Evolutionary conservation across 305 asterid species (phyloP).

Genomic region (Fraxinus platypoda): DNA sequence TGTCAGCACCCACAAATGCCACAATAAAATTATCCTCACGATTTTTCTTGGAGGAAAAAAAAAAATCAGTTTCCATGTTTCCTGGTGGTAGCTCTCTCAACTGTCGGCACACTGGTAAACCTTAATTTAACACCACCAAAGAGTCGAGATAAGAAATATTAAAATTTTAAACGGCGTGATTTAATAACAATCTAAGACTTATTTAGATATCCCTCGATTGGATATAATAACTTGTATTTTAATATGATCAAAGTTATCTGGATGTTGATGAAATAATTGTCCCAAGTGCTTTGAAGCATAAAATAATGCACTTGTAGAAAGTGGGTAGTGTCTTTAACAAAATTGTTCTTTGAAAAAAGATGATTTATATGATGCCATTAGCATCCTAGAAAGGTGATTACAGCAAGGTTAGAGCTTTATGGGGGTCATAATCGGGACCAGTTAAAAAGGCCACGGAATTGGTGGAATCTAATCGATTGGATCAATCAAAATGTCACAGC

Average conservation of each 20-base stretch:
- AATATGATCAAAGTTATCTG: constrained; percentile 6
- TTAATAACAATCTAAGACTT: neutral
- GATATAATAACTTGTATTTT: neutral
- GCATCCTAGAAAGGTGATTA: constrained; percentile 24
- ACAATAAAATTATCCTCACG: neutral
- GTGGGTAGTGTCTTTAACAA: constrained; percentile 29
- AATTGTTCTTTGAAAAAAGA: constrained; percentile 9
- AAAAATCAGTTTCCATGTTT: neutral
- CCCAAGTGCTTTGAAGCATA: constrained; percentile 25
- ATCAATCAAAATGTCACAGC: constrained; percentile 4
- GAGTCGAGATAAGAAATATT: neutral
- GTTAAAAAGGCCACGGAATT: constrained; percentile 25
- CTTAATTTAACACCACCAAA: neutral
- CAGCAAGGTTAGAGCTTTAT: constrained; percentile 11
- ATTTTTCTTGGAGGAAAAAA: neutral
- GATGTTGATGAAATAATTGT: constrained; percentile 33
- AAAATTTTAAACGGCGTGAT: neutral
- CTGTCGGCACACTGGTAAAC: neutral
- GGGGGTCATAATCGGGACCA: constrained; percentile 18
- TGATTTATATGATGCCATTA: constrained; percentile 26
- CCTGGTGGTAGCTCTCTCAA: neutral
- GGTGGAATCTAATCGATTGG: constrained; percentile 25
- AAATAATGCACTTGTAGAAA: constrained; percentile 25
- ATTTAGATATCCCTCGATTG: neutral
- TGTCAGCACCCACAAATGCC: constrained; percentile 12